Percentiles rank a stretch among this genome's conserved stretches.
These are phyloP conservation scores for Glutinoglossum americanum DNA, from an alignment of 495 filamentous ascomycete species.

Conservation along the genomic window DNA sequence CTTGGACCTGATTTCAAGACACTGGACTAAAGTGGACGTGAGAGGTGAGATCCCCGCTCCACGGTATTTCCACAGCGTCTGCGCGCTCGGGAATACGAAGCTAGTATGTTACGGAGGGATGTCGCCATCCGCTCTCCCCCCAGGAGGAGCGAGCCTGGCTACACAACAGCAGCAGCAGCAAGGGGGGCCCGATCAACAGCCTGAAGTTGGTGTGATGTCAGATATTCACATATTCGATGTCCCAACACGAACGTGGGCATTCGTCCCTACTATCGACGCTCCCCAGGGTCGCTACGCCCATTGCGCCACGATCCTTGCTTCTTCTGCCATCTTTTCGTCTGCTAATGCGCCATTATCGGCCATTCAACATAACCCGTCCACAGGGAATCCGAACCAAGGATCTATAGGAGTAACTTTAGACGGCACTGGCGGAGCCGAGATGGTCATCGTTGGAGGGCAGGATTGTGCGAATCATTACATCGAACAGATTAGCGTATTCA, in stretches of 20 bases:
- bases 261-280: constrained; percentile 53
- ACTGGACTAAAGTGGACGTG: constrained; percentile 79
- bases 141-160: constrained; percentile 11
- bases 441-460: constrained; percentile 92
- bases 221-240: constrained; percentile 95
- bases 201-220: constrained; percentile 88
- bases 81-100: constrained; percentile 80
- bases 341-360: constrained; percentile 63
- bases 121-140: constrained; percentile 71
- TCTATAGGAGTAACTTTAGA: constrained; percentile 70
- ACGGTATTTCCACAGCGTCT: constrained; percentile 92
- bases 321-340: constrained; percentile 66
- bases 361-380: constrained; percentile 61
- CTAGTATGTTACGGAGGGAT: constrained; percentile 96
- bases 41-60: constrained; percentile 71
- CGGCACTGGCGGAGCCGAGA: constrained; percentile 80
- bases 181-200: constrained; percentile 27
- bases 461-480: constrained; percentile 97
- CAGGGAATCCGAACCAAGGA: constrained; percentile 52
- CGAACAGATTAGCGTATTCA: constrained; percentile 95
- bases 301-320: constrained; percentile 82
- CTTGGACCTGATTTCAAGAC: constrained; percentile 69
- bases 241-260: constrained; percentile 65
- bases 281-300: constrained; percentile 94
- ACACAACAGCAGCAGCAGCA: constrained; percentile 18